Base-by-base conservation (phyloP, 1,139 yeast genomes). In the Sugiyamaella sp. region DNA sequence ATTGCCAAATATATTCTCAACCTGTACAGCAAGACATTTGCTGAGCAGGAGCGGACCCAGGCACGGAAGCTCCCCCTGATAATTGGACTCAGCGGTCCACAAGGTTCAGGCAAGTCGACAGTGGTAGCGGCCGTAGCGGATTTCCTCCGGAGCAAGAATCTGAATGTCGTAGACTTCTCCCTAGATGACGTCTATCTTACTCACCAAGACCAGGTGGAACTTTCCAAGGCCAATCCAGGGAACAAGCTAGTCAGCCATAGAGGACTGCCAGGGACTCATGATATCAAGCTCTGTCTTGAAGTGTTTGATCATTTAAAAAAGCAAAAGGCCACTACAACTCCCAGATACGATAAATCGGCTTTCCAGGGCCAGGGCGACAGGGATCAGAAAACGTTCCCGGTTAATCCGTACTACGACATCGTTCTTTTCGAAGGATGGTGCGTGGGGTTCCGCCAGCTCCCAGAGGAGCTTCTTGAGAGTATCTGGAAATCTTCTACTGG, bases 251-350 rank as follows among this genome's bases (percentile, higher is more conserved):
- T 88, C 24, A 80, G 78, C 59, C 96, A 96, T 2, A 73, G 98
- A 42, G 99, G 99, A 0, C 75, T 89, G 27, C 98, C 98, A 0
- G 98, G 98, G 0, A 91, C 99, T 0, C 99, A 93, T 67, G 98
- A 93, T 65, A 63, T 87, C 39, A 63, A 62, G 1, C 62, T 81
- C 16, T 73, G 78, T 4, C n/a, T 55, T 1, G 53, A 63, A 1
- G 62, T 71, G n/a, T 58, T 76, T 17, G 49, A 56, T 14, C 50
- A 62, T 16, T 57, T 74, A 42, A 41, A 46, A 12, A 53, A 49
- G 1, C 63, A 72, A 41, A 56, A 68, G 32, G 57, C 68, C 4
- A 63, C 76, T 1, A 60, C 64, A 1, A 75, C 88, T 4, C 98
- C 98, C 0, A 63, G 71, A 4, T 93, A 89, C 69, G 96, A 93